phyloP scores from a whole-genome alignment of 176 grass and related monocot species.

The Aegilops longissima region DNA sequence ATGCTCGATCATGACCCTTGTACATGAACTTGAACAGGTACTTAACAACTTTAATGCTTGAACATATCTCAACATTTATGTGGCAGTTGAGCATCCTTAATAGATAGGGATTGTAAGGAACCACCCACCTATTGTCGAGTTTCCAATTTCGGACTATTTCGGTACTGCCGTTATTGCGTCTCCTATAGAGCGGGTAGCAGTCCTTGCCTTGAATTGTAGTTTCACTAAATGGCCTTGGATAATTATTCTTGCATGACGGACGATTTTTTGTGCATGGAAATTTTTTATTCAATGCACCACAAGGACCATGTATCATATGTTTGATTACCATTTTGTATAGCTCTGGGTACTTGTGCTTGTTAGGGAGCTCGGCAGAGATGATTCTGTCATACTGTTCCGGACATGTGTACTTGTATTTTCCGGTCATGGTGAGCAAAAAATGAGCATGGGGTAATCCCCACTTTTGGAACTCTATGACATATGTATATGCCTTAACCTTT shows the following conservation, averaged over 20 bases:
- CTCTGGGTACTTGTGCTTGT: neutral
- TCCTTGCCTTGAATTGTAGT: neutral
- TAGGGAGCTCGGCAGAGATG: neutral
- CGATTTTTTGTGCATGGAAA: neutral
- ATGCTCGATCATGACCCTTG: neutral
- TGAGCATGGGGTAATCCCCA: neutral
- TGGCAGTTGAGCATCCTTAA: neutral
- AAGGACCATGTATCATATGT: conserved; percentile 7
- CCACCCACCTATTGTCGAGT: neutral
- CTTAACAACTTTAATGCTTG: neutral
- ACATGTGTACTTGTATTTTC: neutral
- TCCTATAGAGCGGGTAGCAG: neutral
- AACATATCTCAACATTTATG: conserved; percentile 3
- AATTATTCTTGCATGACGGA: neutral
- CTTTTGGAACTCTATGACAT: neutral
- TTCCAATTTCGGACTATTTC: neutral
- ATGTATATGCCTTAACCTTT: neutral
- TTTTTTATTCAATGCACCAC: too few relatives aligned
- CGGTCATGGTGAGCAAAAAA: neutral
- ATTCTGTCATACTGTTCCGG: neutral
- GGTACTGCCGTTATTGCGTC: neutral
- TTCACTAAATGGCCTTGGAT: neutral
- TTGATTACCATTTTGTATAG: neutral
- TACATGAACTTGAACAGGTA: neutral
- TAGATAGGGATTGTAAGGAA: neutral